Base-by-base conservation (phyloP, 2,329 filamentous ascomycete species). In the Hirsutella thompsonii region DNA sequence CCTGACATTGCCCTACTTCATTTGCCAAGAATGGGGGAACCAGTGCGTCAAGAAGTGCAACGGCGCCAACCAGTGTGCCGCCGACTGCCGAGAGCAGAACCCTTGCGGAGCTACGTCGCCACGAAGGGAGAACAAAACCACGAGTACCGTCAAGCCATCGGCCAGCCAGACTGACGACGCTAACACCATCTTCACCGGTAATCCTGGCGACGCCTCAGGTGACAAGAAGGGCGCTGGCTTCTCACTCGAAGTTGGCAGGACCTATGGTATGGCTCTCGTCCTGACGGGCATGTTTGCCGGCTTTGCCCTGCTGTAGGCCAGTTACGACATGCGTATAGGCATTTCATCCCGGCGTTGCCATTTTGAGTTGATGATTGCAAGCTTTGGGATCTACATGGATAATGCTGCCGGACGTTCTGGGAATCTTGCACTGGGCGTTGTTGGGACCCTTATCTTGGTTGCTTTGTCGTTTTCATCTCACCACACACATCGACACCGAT, bases 1-100 rank as follows among this genome's bases (percentile, higher is more conserved):
- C 18, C 70, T 86, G 51, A 89, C 84, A 1, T 68, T 92, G 20
- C 84, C 85, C 28, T 90, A 77, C 71, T 85, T 79, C 64, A 70
- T 79, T 52, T 92, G 84, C 72, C 70, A 70, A 37, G 70, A 82
- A 61, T 86, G 73, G 70, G 80, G 76, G 51, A 76, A 66, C 57
- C 74, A 86, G 61, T 87, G 82, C 57, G 77, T 82, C 11, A 54
- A 49, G 2, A 60, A 46, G 43, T 88, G 83, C 61, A 64, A 61
- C 28, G 44, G 54, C 38, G 56, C 62, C 47, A 67, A 80, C 60
- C 69, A 69, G 50, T 88, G 83, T 57, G 59, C 70, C n/a, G 60
- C 63, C 44, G 51, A 61, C 42, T 89, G 83, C 66, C 69, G 72
- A 42, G 53, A 74, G 51, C 64, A 88, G 46, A 67, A 87, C 62